phyloP scores from a whole-genome alignment of 2,329 filamentous ascomycete genomes.

The Cytospora mali region DNA sequence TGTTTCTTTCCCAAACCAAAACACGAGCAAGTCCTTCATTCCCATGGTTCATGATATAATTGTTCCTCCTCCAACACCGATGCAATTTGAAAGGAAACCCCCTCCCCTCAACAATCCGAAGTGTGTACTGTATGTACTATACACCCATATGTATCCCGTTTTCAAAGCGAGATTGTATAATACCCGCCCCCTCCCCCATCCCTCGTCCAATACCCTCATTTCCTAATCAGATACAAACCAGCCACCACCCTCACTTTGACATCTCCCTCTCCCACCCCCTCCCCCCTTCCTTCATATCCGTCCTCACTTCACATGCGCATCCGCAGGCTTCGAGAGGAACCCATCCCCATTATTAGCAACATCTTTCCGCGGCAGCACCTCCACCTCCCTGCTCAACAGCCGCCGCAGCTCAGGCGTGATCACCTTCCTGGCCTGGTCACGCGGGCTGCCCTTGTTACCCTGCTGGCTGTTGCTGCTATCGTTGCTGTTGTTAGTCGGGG shows the following conservation, averaged over 20 bases:
- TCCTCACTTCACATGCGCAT: neutral
- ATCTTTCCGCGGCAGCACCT: slow-evolving; percentile 43
- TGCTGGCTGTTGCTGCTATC: slow-evolving; percentile 4
- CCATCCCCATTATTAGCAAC: slow-evolving; percentile 34
- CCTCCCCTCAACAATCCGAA: neutral
- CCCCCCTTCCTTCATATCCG: neutral
- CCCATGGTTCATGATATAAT: neutral
- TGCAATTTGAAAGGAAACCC: neutral
- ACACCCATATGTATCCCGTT: neutral
- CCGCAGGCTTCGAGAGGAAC: slow-evolving; percentile 23
- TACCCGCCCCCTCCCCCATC: neutral
- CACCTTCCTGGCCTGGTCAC: slow-evolving; percentile 43
- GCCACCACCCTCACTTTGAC: too few relatives aligned
- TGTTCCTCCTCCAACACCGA: slow-evolving; percentile 8
- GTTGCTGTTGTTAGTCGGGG: slow-evolving; percentile 21
- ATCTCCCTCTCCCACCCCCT: neutral
- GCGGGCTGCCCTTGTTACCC: slow-evolving; percentile 25
- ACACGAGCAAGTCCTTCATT: neutral
- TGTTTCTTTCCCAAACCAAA: neutral
- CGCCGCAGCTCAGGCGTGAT: slow-evolving; percentile 61
- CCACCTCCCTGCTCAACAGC: slow-evolving; percentile 53
- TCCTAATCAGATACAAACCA: slow-evolving; percentile 2
- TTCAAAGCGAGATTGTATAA: neutral
- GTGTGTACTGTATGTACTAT: neutral
- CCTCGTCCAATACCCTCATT: neutral